Evolutionary conservation across 2,329 filamentous ascomycete genomes (phyloP).

Genomic region (Lizonia empirigonia): DNA sequence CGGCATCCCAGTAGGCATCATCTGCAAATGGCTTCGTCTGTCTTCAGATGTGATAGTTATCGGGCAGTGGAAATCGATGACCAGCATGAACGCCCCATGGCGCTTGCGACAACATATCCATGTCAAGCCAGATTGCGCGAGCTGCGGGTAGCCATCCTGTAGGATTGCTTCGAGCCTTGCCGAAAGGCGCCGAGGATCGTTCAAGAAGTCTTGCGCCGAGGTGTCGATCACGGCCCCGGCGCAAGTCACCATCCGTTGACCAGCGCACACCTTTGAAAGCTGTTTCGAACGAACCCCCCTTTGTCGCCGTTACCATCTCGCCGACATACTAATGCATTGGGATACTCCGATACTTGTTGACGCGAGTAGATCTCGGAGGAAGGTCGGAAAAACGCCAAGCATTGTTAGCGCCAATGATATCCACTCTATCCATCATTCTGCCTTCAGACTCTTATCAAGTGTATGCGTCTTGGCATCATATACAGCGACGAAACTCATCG

Average conservation of each 20-base stretch:
- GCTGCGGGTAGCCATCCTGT: not conserved
- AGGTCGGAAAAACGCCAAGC: not conserved
- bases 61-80: not conserved
- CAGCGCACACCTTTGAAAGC: too few relatives aligned
- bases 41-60: not conserved
- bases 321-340: not conserved
- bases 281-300: not conserved
- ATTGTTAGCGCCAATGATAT: not conserved
- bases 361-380: not conserved
- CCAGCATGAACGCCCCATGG: too few relatives aligned
- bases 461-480: not conserved
- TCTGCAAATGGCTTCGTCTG: not conserved
- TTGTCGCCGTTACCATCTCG: not conserved
- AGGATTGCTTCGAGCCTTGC: not conserved
- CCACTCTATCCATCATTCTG: not conserved
- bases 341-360: too few relatives aligned
- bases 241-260: not conserved
- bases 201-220: not conserved
- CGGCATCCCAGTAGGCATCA: not conserved
- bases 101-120: not conserved
- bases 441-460: too few relatives aligned
- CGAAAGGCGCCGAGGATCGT: not conserved
- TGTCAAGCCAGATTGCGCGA: not conserved
- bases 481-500: too few relatives aligned
- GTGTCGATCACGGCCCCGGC: not conserved